Base-by-base conservation (phyloP, 2,329 filamentous ascomycete species). In the Alternaria solani region DNA sequence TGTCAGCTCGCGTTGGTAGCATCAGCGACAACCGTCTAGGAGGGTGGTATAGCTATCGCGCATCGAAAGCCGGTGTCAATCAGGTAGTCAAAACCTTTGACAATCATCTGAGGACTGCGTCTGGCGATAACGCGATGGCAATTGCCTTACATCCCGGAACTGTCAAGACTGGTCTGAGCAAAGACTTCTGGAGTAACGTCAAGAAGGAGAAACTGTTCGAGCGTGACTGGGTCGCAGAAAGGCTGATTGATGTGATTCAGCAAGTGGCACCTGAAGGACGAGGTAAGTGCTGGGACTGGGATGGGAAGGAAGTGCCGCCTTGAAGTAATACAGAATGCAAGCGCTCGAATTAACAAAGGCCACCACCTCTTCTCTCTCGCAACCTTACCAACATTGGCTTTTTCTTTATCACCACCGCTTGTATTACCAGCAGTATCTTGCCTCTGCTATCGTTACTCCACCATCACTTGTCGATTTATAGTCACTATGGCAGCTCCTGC, bases 21-120 rank as follows among this genome's bases (percentile, higher is more conserved):
- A 90, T 90, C 23, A 81, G 85, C 0, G 91, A 94, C 69, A 94
- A 96, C 71, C 74, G 79, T 2, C 81, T 89, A 0, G 92, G 92
- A 2, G 92, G 92, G 0, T 95, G 92, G 92, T 96, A 93, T 76
- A 88, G 85, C 57, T 95, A 95, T 77, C 88, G 92, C 14, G 87
- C 89, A 7, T 89, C 87, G 54, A 96, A 95, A 78, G 87, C 91
- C 0, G 91, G 85, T 2, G 87, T 94, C 4, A 92, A 89, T 65
- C 89, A 89, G 71, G 59, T 93, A 12, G 87, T 87, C 7, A 91
- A 89, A 78, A 90, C 86, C 7, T 88, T 93, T 62, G 92, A 95
- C 74, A 83, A 90, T 28, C 86, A 88, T 71, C 78, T 95, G 32
- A 78, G 78, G 36, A 81, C 84, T 4, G 82, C 84, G 42, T 84